Base-by-base conservation (phyloP, 1,284 basidiomycete species). In the Schizophyllum amplum region DNA sequence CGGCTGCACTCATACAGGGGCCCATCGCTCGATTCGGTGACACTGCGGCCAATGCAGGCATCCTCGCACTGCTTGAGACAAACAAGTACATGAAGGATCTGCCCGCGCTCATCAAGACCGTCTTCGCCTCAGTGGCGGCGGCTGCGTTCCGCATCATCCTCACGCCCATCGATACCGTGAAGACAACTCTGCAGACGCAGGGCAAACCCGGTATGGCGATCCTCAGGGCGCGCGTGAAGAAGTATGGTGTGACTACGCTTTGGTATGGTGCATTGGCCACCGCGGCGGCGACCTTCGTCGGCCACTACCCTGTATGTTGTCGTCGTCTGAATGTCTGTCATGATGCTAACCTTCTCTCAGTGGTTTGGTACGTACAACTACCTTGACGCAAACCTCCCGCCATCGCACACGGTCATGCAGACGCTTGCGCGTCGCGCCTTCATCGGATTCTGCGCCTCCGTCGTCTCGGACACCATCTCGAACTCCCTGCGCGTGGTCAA, bases 401-500 rank as follows among this genome's bases (percentile, higher is more conserved):
- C 66, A 1, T 73, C 85, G 0, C 72, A 79, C 49, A 82, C 72
- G 21, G 25, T 83, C 6, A 20, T 81, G 0, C 73, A 84, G 63
- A 86, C 82, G 61, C 80, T 94, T 22, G 59, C 73, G 1, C 83
- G 93, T 15, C 88, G 91, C 56, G 92, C 92, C 0, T 82, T 92
- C 69, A 95, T 95, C 62, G 92, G 92, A 1, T 95, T 95, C 68
- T 76, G 73, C 47, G 90, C 92, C 0, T 91, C 90, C 2, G 75
- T 94, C 54, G 76, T 86, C 3, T 93, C 90, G 9, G 93, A 95
- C 66, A 87, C 85, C 0, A 67, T 90, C 51, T 91, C 87, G 54
- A 95, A 96, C 73, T 92, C 87, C 4, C 74, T 96, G 1, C 82
- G 91, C n/a, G 92, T 96, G 3, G 73, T 96, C 65, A 96, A 95